These are phyloP conservation scores for Cryptococcus amylolentus DNA, from an alignment of 1,284 basidiomycete species.

Conservation along the genomic window DNA sequence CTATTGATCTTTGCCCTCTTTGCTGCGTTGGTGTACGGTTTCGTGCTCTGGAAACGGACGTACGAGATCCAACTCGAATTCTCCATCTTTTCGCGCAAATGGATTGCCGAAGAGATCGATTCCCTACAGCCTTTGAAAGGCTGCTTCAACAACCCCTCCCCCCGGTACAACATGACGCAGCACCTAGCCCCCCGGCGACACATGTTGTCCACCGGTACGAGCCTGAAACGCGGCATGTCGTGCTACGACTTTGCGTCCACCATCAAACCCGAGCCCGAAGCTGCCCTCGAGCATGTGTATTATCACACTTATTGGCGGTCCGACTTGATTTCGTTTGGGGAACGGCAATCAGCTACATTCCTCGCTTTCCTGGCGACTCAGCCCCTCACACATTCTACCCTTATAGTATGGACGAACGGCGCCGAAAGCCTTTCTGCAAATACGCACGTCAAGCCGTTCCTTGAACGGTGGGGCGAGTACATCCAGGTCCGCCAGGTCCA, in stretches of 20 bases:
- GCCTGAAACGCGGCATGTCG: conserved; percentile 70
- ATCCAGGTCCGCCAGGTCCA: conserved; percentile 68
- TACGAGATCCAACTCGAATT: conserved; percentile 81
- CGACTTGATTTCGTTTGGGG: conserved; percentile 71
- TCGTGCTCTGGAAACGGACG: conserved; percentile 56
- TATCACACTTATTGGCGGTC: conserved; percentile 89
- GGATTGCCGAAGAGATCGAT: conserved; percentile 66
- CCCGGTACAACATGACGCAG: conserved; percentile 66
- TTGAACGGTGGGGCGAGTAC: conserved; percentile 62
- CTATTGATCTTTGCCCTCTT: conserved; percentile 1
- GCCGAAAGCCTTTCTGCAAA: conserved; percentile 58
- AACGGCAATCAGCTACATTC: conserved; percentile 79
- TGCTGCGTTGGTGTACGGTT: conserved; percentile 44
- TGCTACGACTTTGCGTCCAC: conserved; percentile 85
- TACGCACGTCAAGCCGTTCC: conserved; percentile 61
- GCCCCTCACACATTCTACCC: conserved; percentile 59
- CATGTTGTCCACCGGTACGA: conserved; percentile 71
- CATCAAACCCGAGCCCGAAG: conserved; percentile 51
- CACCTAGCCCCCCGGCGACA: conserved; percentile 61
- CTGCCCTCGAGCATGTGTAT: conserved; percentile 55
- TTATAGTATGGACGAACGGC: conserved; percentile 86
- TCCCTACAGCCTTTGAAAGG: conserved; percentile 54
- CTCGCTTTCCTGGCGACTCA: conserved; percentile 89
- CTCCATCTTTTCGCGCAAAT: conserved; percentile 66
- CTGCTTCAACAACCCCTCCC: conserved; percentile 64